These are phyloP conservation scores for Geum urbanum DNA, from an alignment of 306 rosid species.

Conservation along the genomic window DNA sequence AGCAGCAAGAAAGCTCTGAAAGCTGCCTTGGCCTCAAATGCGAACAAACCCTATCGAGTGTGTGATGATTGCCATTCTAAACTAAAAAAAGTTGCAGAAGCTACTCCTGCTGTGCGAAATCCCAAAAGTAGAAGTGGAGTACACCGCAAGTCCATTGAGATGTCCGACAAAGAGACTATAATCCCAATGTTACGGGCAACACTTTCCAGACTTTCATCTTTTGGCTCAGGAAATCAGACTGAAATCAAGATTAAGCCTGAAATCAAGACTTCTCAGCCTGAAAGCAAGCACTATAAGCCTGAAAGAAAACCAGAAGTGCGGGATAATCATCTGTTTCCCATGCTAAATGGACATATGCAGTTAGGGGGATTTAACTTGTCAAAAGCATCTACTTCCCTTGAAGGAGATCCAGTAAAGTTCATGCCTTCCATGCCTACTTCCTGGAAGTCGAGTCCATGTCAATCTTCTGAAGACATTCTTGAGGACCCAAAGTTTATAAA, in stretches of 20 bases:
- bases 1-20: slow-evolving; percentile 71
- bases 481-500: slow-evolving; percentile 53
- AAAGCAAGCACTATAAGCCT: slow-evolving; percentile 47
- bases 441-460: slow-evolving; percentile 54
- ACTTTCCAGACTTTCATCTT: slow-evolving; percentile 74
- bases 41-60: slow-evolving; percentile 74
- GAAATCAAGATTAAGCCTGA: slow-evolving; percentile 53
- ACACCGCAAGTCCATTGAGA: slow-evolving; percentile 30
- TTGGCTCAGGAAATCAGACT: slow-evolving; percentile 48
- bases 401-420: slow-evolving; percentile 36
- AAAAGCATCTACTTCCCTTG: slow-evolving; percentile 42
- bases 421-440: slow-evolving; percentile 46
- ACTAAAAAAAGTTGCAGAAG: slow-evolving; percentile 59
- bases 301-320: slow-evolving; percentile 35
- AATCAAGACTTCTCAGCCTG: slow-evolving; percentile 26
- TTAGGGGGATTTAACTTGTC: slow-evolving; percentile 34
- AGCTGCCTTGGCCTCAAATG: slow-evolving; percentile 88
- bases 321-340: slow-evolving; percentile 48
- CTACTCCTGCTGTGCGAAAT: slow-evolving; percentile 38
- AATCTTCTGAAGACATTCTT: slow-evolving; percentile 52
- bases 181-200: slow-evolving; percentile 46
- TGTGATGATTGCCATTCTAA: slow-evolving; percentile 75
- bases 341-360: slow-evolving; percentile 47
- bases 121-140: slow-evolving; percentile 39
- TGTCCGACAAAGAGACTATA: slow-evolving; percentile 40